These are phyloP conservation scores for Thermochaetoides thermophila DNA, from an alignment of 495 filamentous ascomycete genomes.

Conservation along the genomic window DNA sequence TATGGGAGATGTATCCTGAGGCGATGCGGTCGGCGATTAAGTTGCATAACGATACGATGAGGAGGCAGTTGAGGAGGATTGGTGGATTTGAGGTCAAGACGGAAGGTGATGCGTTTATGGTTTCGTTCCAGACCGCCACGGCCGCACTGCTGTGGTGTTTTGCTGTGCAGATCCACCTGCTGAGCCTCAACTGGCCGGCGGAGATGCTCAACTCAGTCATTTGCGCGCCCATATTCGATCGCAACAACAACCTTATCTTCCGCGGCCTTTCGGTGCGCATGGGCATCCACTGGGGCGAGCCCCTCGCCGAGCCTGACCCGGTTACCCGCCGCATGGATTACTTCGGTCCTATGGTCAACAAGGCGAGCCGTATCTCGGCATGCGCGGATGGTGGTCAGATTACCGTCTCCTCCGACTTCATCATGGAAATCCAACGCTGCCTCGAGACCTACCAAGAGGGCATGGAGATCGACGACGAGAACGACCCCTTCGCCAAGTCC, in stretches of 20 bases:
- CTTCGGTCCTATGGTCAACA: conserved; percentile 98
- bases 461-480: conserved; percentile 54
- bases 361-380: conserved; percentile 78
- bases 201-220: conserved; percentile 80
- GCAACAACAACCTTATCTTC: conserved; percentile 81
- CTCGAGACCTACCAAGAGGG: conserved; percentile 70
- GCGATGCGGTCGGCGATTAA: conserved; percentile 94
- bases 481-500: conserved; percentile 50
- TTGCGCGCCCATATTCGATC: conserved; percentile 66
- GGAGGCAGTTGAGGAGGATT: conserved; percentile 79
- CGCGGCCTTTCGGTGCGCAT: conserved; percentile 88
- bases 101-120: conserved; percentile 99
- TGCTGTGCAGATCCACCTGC: conserved; percentile 72
- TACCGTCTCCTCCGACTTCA: conserved; percentile 90
- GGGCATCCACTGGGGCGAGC: conserved; percentile 90
- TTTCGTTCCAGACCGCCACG: conserved; percentile 90
- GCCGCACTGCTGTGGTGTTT: conserved; percentile 92
- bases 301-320: conserved; percentile 87
- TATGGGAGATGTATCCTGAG: conserved; percentile 93
- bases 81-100: conserved; percentile 99
- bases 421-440: conserved; percentile 84
- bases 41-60: conserved; percentile 90
- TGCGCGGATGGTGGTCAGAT: conserved; percentile 97
- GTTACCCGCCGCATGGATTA: conserved; percentile 98
- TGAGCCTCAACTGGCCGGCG: conserved; percentile 81